Evolutionary conservation across 805 yeast genomes (phyloP).

Genomic region (Kregervanrija fluxuum): DNA sequence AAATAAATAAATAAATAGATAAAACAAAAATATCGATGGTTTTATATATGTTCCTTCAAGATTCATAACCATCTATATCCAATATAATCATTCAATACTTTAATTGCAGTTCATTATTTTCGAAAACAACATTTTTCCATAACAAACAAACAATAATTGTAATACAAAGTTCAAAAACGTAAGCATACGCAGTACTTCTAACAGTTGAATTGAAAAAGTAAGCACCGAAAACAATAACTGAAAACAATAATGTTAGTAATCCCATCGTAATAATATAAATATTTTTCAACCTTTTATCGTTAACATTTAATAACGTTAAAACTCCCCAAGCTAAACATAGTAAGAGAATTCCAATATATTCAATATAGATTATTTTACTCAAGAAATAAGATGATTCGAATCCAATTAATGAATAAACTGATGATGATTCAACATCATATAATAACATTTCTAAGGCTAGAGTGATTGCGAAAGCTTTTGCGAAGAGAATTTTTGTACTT

Average conservation of each 20-base stretch:
- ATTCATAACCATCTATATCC: not conserved
- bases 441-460: slow-evolving; percentile 22
- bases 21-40: not conserved
- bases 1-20: not conserved
- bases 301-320: slow-evolving; percentile 15
- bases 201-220: slow-evolving; percentile 10
- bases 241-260: slow-evolving; percentile 2
- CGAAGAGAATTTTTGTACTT: slow-evolving; percentile 7
- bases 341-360: slow-evolving; percentile 14
- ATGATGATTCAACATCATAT: slow-evolving; percentile 24
- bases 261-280: slow-evolving; percentile 4
- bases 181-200: slow-evolving; percentile 16
- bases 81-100: not conserved
- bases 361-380: slow-evolving; percentile 17
- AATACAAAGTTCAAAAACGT: slow-evolving; percentile 17
- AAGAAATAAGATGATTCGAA: slow-evolving; percentile 13
- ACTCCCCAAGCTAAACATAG: slow-evolving; percentile 13
- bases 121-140: slow-evolving; percentile 22
- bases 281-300: slow-evolving; percentile 11
- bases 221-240: slow-evolving; percentile 14
- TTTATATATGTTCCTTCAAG: not conserved
- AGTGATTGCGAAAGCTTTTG: slow-evolving; percentile 15
- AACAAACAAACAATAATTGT: slow-evolving; percentile 16
- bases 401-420: slow-evolving; percentile 23
- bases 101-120: slow-evolving; percentile 11